Conservation (phyloP, 345 rosid genomes). For the Kandelia obovata region DNA sequence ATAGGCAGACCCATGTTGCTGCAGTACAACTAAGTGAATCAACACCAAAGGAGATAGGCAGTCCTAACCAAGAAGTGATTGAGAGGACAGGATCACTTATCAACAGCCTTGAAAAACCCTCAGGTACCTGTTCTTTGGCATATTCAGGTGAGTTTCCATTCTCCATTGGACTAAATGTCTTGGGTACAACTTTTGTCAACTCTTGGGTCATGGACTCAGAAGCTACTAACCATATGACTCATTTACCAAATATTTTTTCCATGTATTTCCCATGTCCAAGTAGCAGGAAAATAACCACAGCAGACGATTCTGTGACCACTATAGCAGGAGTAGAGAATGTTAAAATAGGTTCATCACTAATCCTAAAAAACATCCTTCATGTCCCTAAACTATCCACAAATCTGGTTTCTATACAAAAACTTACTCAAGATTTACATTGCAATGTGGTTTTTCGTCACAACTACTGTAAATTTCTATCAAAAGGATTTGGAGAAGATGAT, state of each 20-base stretch:
- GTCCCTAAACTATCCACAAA: slow-evolving; percentile 3
- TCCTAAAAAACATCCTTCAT: not conserved
- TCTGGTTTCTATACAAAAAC: not conserved
- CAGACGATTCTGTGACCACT: not conserved
- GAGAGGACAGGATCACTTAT: too few relatives aligned
- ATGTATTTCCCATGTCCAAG: slow-evolving; percentile 2
- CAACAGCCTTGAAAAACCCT: not conserved
- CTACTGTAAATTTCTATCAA: not conserved
- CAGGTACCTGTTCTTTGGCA: not conserved
- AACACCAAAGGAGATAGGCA: too few relatives aligned
- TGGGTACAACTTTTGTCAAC: not conserved
- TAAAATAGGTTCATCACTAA: not conserved
- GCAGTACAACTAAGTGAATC: too few relatives aligned
- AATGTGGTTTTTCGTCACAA: not conserved
- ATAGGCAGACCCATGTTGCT: too few relatives aligned
- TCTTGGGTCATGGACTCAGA: not conserved
- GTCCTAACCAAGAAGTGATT: too few relatives aligned
- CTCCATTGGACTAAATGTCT: not conserved
- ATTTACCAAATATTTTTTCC: not conserved
- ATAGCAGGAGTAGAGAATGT: not conserved
- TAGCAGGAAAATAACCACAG: not conserved
- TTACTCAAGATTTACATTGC: not conserved
- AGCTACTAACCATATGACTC: not conserved
- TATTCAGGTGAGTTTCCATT: slow-evolving; percentile 3
- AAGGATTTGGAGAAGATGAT: not conserved